A percentile compares a stretch with the other conserved stretches of the same genome.
Conservation (phyloP, 2,329 filamentous ascomycete species). For the Fusarium mangiferae region DNA sequence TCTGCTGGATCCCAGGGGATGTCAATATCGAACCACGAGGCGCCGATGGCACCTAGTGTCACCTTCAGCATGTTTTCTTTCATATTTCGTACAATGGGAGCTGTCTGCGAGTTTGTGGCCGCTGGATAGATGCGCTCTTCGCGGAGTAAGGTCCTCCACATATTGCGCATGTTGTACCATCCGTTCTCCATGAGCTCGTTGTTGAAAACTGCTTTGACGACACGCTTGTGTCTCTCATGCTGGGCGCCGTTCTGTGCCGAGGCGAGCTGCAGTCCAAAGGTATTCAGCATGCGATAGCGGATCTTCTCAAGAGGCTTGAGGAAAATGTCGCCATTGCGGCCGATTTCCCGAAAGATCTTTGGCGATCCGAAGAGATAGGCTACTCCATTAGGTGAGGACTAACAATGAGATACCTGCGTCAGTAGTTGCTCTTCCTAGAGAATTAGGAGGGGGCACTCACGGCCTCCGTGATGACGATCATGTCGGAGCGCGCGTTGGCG, state of each 20-base stretch:
- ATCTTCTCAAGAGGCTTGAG: neutral
- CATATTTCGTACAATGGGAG: neutral
- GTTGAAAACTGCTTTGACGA: neutral
- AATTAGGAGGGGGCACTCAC: rapidly evolving
- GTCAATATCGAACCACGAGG: neutral
- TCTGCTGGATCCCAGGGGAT: neutral
- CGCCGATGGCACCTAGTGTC: neutral
- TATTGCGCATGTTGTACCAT: neutral
- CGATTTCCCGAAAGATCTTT: neutral
- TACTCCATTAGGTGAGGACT: neutral
- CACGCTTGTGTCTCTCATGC: neutral
- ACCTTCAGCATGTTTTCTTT: neutral
- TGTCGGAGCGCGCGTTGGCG: neutral
- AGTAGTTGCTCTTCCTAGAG: rapidly evolving
- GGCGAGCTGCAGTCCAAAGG: neutral
- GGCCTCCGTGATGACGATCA: neutral
- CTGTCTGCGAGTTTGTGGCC: no score
- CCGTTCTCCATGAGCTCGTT: neutral
- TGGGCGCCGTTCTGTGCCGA: neutral
- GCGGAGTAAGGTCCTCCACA: neutral
- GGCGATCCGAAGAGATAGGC: neutral
- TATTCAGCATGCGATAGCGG: neutral
- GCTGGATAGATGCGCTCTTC: neutral
- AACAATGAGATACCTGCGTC: rapidly evolving
- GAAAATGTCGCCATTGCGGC: neutral